Evolutionary conservation across 495 filamentous ascomycete species (phyloP).

Genomic region (Arthonia radiata): DNA sequence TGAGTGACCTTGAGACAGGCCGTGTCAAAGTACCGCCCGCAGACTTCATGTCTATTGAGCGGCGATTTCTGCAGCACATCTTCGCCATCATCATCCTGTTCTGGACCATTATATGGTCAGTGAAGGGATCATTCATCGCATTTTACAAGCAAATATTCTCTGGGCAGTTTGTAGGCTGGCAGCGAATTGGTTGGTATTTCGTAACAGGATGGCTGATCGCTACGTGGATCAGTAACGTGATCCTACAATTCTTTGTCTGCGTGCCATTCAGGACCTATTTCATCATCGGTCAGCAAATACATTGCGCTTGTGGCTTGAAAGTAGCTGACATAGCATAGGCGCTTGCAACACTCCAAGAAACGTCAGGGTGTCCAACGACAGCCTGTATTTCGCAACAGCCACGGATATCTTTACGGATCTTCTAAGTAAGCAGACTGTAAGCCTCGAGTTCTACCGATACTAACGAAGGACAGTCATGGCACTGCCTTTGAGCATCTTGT

Average conservation of each 20-base stretch:
- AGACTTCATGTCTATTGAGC: neutral
- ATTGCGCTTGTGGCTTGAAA: neutral
- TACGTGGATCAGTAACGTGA: slow-evolving; percentile 18
- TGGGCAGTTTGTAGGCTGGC: too few species aligned
- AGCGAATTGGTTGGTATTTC: slow-evolving; percentile 15
- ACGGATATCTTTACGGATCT: slow-evolving; percentile 23
- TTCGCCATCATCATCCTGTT: slow-evolving; percentile 23
- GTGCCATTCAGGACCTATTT: slow-evolving; percentile 18
- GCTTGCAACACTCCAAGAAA: slow-evolving; percentile 13
- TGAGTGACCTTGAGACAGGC: slow-evolving; percentile 11
- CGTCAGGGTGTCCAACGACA: slow-evolving; percentile 13
- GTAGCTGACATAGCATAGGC: slow-evolving; percentile 1
- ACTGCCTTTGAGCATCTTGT: slow-evolving; percentile 23
- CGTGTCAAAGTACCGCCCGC: slow-evolving; percentile 9
- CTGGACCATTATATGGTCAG: slow-evolving; percentile 22
- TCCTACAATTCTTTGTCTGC: slow-evolving; percentile 16
- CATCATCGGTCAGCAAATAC: slow-evolving; percentile 7
- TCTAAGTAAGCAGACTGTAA: neutral
- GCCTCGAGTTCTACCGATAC: slow-evolving; percentile 1
- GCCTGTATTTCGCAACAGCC: slow-evolving; percentile 19
- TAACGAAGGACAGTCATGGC: slow-evolving; percentile 18
- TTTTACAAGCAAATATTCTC: slow-evolving; percentile 21
- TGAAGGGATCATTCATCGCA: slow-evolving; percentile 23
- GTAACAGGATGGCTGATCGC: slow-evolving; percentile 16
- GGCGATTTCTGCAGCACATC: slow-evolving; percentile 14